Conservation (phyloP, 2,329 filamentous ascomycete genomes). For the Harringtonia aguacate region DNA sequence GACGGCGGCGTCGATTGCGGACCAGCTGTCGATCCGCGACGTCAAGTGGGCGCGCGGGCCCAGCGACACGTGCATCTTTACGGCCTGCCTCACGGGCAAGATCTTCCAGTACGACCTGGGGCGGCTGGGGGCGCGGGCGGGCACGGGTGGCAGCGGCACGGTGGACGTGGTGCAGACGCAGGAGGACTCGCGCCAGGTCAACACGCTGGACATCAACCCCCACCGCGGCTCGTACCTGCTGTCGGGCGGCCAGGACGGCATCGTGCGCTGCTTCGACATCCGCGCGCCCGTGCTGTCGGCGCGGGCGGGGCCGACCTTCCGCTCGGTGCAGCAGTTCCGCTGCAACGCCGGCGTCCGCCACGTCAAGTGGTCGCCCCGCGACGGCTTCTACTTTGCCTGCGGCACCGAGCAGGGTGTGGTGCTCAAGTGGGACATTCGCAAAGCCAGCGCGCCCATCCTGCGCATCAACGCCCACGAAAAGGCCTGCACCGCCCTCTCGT, state of each 20-base stretch:
- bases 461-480: constrained; percentile 53
- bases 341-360: constrained; percentile 51
- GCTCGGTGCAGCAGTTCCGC: constrained; percentile 33
- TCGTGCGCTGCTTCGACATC: constrained; percentile 51
- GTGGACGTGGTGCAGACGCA: constrained; percentile 46
- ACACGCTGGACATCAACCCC: constrained; percentile 52
- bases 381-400: constrained; percentile 52
- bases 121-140: constrained; percentile 33
- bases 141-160: constrained; percentile 23
- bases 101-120: constrained; percentile 54
- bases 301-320: constrained; percentile 39
- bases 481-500: constrained; percentile 48
- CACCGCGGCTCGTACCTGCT: constrained; percentile 46
- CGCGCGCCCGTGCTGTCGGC: constrained; percentile 35
- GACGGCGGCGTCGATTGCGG: constrained; percentile 26
- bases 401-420: constrained; percentile 52
- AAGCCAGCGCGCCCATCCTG: constrained; percentile 39
- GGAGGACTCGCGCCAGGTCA: constrained; percentile 54
- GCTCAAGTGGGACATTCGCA: constrained; percentile 54
- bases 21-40: constrained; percentile 54
- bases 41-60: constrained; percentile 44
- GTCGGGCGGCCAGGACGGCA: constrained; percentile 54
- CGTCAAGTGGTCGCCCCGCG: constrained; percentile 54
- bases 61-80: constrained; percentile 42
- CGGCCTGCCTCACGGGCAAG: constrained; percentile 52